Conservation (phyloP, 805 yeast genomes). For the Kodamaea fukazawae region DNA sequence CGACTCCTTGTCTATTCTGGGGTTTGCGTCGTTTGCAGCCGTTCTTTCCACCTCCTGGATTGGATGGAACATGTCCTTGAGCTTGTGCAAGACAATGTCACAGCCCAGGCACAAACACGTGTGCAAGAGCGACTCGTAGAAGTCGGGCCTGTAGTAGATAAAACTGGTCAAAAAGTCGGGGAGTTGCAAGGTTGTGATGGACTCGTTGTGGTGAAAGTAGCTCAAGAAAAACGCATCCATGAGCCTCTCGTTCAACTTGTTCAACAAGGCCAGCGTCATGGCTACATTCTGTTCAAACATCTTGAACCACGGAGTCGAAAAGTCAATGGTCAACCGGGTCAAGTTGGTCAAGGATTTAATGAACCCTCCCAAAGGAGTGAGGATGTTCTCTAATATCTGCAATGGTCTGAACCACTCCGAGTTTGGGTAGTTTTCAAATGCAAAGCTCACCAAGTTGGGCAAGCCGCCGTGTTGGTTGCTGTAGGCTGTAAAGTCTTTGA, state of each 20-base stretch:
- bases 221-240: constrained; percentile 36
- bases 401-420: constrained; percentile 36
- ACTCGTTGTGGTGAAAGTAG: constrained; percentile 14
- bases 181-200: constrained; percentile 21
- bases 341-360: constrained; percentile 24
- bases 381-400: constrained; percentile 27
- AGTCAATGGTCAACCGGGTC: constrained; percentile 26
- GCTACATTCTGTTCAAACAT: constrained; percentile 34
- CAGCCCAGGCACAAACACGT: constrained; percentile 39
- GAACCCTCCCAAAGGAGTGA: constrained; percentile 32
- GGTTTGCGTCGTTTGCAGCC: constrained; percentile 13
- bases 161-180: constrained; percentile 38
- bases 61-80: constrained; percentile 23
- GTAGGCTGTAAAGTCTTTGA: constrained; percentile 23
- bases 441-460: constrained; percentile 29
- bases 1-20: constrained; percentile 22
- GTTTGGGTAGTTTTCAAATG: constrained; percentile 31
- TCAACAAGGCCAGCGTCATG: constrained; percentile 28
- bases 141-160: constrained; percentile 36
- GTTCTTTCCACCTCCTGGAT: constrained; percentile 13
- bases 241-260: constrained; percentile 30
- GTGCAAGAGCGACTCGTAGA: constrained; percentile 32
- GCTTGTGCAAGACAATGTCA: constrained; percentile 22
- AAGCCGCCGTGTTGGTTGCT: constrained; percentile 23
- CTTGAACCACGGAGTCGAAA: constrained; percentile 35